Conservation (phyloP, 768 basidiomycete species). For the Amanita rubescens region DNA sequence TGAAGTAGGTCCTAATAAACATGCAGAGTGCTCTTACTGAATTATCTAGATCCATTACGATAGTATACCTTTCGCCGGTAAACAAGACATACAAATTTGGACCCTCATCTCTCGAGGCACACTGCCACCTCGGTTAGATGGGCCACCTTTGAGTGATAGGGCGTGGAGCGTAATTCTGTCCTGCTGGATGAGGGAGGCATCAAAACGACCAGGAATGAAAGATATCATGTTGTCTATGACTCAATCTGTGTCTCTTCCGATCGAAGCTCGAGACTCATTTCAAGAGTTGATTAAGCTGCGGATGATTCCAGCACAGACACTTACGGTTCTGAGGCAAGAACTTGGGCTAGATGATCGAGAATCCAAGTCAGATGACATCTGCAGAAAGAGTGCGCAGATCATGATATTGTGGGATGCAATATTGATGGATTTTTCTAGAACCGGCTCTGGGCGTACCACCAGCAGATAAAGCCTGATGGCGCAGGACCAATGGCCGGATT, state of each 20-base stretch:
- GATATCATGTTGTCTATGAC: no score
- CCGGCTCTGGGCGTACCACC: not conserved
- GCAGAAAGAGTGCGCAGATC: constrained; percentile 4
- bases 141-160: not conserved
- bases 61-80: not conserved
- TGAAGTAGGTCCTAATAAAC: not conserved
- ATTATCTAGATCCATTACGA: not conserved
- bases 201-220: no score
- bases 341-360: constrained; percentile 1
- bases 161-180: not conserved
- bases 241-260: no score
- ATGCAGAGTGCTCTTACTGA: not conserved
- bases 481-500: not conserved
- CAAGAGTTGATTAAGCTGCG: no score
- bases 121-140: not conserved
- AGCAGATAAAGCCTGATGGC: constrained; percentile 3
- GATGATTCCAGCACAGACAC: not conserved
- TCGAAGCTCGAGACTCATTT: no score
- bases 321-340: not conserved
- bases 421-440: not conserved
- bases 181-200: not conserved
- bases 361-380: constrained; percentile 4
- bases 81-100: not conserved
- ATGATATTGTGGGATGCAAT: not conserved
- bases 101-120: not conserved